Evolutionary conservation across 1,139 yeast genomes (phyloP), one percentile per base, ranked within the genome.

Genomic region (Kurtzmaniella quercitrusa): DNA sequence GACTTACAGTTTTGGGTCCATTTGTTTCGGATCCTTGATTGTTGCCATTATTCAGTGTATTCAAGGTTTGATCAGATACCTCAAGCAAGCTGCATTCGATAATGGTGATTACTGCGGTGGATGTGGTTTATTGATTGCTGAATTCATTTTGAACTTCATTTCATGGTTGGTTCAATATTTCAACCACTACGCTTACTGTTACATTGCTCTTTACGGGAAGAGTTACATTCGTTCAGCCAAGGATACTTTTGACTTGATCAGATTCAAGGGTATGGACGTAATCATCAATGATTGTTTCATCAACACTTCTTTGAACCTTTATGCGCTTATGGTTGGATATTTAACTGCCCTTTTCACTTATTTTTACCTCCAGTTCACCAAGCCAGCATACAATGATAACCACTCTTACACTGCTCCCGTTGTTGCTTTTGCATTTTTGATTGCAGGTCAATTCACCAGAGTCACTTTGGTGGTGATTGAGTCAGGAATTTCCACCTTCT

Each of bases 111-210:
- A 66, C 34, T 72, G 79, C 59, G 81, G 80, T 17, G 78, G 79
- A 14, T 70, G 82, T 52, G 70, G 81, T 1, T 75, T 71, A 48
- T 68, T 80, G 50, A 65, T 78, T 38, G 65, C 83, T 39, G 89
- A 83, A 52, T 76, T 82, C 62, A 55, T 87, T 38, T 69, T 84
- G 41, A 77, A 81, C 10, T 69, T 85, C 43, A 62, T 90, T 41
- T 89, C 88, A 53, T 86, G 96, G 89, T 57, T 85, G 55, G 86
- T 87, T 21, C 75, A 82, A 52, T 91, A 87, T 70, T 90, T 91
- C 68, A 90, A 91, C 66, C 93, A 86, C 58, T 91, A 89, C 58
- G 95, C 97, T 11, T 88, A 86, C 62, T 84, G 94, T 34, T 89
- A 84, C 56, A 75, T 91, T 56, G 95, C 96, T 0, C 74, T 91